Percentiles rank a stretch among this genome's conserved stretches.
Evolutionary conservation across 148 eudicot species (phyloP).

Genomic region (Bassia scoparia): DNA sequence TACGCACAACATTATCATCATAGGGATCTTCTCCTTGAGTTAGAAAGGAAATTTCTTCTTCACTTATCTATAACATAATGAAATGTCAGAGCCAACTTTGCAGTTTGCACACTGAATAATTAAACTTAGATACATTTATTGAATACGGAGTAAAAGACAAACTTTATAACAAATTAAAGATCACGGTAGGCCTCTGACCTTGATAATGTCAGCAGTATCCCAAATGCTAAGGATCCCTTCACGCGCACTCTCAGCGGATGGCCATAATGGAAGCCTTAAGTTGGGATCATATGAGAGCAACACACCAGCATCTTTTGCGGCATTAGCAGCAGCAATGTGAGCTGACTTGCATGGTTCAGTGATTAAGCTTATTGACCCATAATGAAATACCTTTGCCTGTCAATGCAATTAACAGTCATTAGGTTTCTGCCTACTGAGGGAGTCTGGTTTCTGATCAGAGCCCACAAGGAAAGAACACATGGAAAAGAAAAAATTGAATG

Average conservation of each 20-base stretch:
- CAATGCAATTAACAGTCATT: too few species aligned
- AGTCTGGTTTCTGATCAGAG: too few species aligned
- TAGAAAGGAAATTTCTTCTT: constrained; percentile 81
- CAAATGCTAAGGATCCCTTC: constrained; percentile 91
- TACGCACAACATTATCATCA: constrained; percentile 84
- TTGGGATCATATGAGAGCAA: constrained; percentile 93
- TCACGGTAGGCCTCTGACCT: constrained; percentile 39
- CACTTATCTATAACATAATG: constrained; percentile 63
- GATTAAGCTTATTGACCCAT: constrained; percentile 63
- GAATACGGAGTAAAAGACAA: not conserved
- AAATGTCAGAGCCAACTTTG: constrained; percentile 19
- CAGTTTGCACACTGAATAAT: not conserved
- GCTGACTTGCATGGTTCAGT: constrained; percentile 84
- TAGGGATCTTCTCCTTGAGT: constrained; percentile 94
- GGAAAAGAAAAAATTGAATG: too few species aligned
- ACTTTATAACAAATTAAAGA: not conserved
- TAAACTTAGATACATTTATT: not conserved
- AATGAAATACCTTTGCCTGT: constrained; percentile 51
- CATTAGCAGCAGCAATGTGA: constrained; percentile 87
- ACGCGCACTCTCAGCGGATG: constrained; percentile 79
- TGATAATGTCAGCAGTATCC: constrained; percentile 90
- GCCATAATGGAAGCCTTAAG: constrained; percentile 94
- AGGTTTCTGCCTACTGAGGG: too few species aligned
- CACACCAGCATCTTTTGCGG: constrained; percentile 88
- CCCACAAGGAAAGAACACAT: too few species aligned